Evolutionary conservation across 2,329 filamentous ascomycete genomes (phyloP), one percentile per base, ranked within the genome.

Genomic region (Coniochaeta prunicola): DNA sequence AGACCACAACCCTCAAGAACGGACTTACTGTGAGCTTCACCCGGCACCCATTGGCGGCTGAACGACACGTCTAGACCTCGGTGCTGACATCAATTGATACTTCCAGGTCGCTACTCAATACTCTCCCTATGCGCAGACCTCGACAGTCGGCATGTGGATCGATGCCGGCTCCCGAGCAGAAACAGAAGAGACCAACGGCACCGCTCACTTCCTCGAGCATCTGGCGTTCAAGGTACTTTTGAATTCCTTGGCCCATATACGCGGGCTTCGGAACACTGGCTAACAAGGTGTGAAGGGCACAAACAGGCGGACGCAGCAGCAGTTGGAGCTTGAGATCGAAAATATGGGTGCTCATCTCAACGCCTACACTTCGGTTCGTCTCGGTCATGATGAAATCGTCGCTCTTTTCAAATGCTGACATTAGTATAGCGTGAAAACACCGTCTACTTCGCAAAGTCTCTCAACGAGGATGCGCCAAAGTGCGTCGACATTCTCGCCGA

Each of bases 291-390:
- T 55, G 59, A 63, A 92, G 92, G 94, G 94, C 69, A 99, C 94
- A 67, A 84, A 89, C 77, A 96, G 90, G 82, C 87, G 94, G 77
- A 92, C 90, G 65, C 94, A 99, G 79, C 90, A 96, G 75, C 94
- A 99, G 81, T 84, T 99, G 74, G 94, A 99, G 82, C 88, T 99
- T 65, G 94, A 99, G 83, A 97, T 99, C 73, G 94, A 99, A 85
- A 99, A 99, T 82, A 97, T 99, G 91, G 94, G 94, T 76, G 94
- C 91, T 65, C 94, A 99, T 81, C 85, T 99, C 70, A 99, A 99
- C 79, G 94, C 94, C 75, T 99, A 99, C 83, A 99, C 94, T 70
- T 97, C 93, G 82, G 92, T 97, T 78, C 68, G 69, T 69, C 57
- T 45, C 58, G 31, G 45, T 26, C 28, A 48, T 63, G 61, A 38